A percentile compares a stretch with the other conserved stretches of the same genome.
Evolutionary conservation across 2,329 filamentous ascomycete genomes (phyloP).

Genomic region (Pseudofabraea citricarpa): DNA sequence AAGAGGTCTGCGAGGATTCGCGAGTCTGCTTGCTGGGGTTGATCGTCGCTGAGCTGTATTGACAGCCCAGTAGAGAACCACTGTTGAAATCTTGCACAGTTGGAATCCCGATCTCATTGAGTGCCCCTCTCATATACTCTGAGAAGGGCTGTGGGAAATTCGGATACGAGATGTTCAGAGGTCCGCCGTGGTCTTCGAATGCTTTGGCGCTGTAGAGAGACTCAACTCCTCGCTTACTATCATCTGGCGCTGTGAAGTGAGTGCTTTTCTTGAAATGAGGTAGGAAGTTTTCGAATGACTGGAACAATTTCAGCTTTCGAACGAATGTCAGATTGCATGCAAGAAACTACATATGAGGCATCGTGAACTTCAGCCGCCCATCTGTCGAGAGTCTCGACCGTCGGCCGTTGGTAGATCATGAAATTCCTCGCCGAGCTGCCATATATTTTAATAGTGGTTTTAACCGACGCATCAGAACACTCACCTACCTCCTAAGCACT

Average conservation of each 20-base stretch:
- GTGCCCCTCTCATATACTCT: constrained; percentile 33
- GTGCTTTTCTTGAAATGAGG: constrained; percentile 29
- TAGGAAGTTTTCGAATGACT: constrained; percentile 25
- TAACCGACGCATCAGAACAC: not conserved
- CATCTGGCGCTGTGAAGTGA: constrained; percentile 25
- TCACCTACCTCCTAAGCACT: constrained; percentile 9
- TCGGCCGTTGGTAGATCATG: constrained; percentile 5
- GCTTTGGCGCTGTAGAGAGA: constrained; percentile 25
- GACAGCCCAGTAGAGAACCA: constrained; percentile 35
- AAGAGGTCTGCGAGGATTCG: constrained; percentile 33
- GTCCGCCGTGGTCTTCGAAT: constrained; percentile 28
- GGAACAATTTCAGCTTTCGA: constrained; percentile 3
- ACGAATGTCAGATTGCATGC: not conserved
- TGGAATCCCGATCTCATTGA: constrained; percentile 36
- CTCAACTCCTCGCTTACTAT: constrained; percentile 21
- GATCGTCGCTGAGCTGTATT: constrained; percentile 29
- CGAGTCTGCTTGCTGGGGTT: constrained; percentile 22
- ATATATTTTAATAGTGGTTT: not conserved
- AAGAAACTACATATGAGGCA: not conserved
- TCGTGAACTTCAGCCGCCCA: constrained; percentile 2
- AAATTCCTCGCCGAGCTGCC: constrained; percentile 4
- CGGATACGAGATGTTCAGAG: constrained; percentile 36
- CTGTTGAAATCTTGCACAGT: constrained; percentile 33
- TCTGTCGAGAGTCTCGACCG: not conserved
- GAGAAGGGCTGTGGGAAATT: constrained; percentile 34